Conservation (phyloP, 2,329 filamentous ascomycete species). For the Akanthomyces muscarius region DNA sequence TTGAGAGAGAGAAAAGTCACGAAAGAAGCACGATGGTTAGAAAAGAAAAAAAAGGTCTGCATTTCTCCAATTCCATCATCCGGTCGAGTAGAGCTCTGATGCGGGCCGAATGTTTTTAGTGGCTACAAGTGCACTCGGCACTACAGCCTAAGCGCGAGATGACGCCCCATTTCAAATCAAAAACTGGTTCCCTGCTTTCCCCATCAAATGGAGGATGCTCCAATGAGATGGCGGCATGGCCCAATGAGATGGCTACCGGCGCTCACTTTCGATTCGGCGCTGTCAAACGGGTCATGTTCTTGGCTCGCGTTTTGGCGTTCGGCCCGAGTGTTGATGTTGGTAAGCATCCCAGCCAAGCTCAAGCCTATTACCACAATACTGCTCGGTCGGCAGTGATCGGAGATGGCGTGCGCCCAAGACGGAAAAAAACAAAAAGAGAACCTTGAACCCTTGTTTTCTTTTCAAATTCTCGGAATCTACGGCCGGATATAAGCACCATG, state of each 20-base stretch:
- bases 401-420: not conserved
- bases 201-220: not conserved
- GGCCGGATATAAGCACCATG: not conserved
- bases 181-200: no score
- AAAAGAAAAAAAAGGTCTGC: not conserved
- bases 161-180: not conserved
- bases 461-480: not conserved
- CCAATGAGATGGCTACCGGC: not conserved
- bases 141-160: slow-evolving; percentile 8
- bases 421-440: no score
- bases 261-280: not conserved
- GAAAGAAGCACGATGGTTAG: not conserved
- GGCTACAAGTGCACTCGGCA: not conserved
- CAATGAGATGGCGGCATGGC: not conserved
- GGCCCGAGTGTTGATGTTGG: no score
- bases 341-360: no score
- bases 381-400: not conserved
- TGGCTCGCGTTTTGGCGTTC: not conserved
- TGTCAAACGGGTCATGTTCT: not conserved
- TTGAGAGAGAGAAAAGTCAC: not conserved
- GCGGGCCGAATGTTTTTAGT: slow-evolving; percentile 11
- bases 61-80: not conserved
- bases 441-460: not conserved
- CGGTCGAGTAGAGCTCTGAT: not conserved
- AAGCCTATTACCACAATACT: no score